A percentile compares a stretch with the other conserved stretches of the same genome.
phyloP scores from a whole-genome alignment of 768 basidiomycete species.

The Crassisporium funariophilum region DNA sequence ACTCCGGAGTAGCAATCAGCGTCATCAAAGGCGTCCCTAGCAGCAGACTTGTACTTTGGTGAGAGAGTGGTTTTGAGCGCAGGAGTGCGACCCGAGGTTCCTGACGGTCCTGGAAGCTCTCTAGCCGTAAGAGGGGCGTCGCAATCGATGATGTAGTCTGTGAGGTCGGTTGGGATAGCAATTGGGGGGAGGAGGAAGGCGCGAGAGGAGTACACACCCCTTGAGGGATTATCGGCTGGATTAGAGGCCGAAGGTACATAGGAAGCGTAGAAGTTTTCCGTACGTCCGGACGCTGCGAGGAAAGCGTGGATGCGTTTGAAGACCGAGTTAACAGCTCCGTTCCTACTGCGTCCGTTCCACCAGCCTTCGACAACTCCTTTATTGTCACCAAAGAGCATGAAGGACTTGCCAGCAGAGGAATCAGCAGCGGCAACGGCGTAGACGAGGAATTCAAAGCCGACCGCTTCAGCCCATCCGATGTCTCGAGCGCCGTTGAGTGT shows the following conservation, averaged over 20 bases:
- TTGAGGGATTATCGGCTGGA: slow-evolving; percentile 30
- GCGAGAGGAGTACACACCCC: slow-evolving; percentile 19
- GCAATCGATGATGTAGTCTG: not conserved
- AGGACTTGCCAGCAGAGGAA: not conserved
- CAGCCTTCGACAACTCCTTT: slow-evolving; percentile 37
- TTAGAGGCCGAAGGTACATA: slow-evolving; percentile 29
- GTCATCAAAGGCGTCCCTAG: too few relatives aligned
- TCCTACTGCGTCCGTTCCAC: slow-evolving; percentile 31
- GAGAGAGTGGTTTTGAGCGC: not conserved
- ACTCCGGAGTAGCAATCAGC: too few relatives aligned
- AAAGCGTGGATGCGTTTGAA: slow-evolving; percentile 20
- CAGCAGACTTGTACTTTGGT: too few relatives aligned
- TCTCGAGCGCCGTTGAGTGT: slow-evolving; percentile 28
- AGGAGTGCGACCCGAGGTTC: not conserved
- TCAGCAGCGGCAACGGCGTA: slow-evolving; percentile 1
- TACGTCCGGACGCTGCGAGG: not conserved
- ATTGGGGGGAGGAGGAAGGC: slow-evolving; percentile 22
- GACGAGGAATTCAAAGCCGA: slow-evolving; percentile 42
- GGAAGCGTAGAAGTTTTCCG: slow-evolving; percentile 11
- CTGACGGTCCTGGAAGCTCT: not conserved
- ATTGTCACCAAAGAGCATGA: slow-evolving; percentile 36
- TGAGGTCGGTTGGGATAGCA: slow-evolving; percentile 19
- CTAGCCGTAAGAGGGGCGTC: not conserved
- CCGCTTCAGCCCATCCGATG: slow-evolving; percentile 47
- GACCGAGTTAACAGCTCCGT: slow-evolving; percentile 20